Conservation (phyloP, 495 filamentous ascomycete genomes). For the Podospora didyma region DNA sequence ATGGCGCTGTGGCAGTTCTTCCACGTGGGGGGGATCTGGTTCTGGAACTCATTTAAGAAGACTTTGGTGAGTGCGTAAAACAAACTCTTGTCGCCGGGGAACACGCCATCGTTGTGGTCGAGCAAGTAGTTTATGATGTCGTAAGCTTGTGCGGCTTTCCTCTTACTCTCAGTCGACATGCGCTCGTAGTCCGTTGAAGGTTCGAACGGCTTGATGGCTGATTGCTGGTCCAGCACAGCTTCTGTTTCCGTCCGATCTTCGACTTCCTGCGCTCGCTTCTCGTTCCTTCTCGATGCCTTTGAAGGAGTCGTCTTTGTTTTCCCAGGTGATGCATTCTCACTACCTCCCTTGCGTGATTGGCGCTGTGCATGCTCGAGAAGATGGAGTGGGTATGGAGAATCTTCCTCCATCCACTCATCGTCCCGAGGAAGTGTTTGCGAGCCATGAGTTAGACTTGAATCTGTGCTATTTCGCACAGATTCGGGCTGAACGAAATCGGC, state of each 20-base stretch:
- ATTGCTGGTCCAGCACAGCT: not conserved
- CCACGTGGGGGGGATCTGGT: conserved; percentile 27
- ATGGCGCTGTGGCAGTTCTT: conserved; percentile 48
- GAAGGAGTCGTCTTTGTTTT: not conserved
- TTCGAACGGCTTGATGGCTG: conserved; percentile 15
- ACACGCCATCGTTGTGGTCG: conserved; percentile 64
- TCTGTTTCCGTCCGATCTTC: not conserved
- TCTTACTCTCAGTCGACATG: conserved; percentile 23
- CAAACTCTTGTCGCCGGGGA: conserved; percentile 68
- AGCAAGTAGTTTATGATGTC: conserved; percentile 69
- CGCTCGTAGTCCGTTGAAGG: conserved; percentile 19
- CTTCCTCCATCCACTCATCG: too few relatives aligned
- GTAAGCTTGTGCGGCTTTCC: conserved; percentile 31
- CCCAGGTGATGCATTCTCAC: not conserved
- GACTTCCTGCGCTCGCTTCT: not conserved
- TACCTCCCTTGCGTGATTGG: not conserved
- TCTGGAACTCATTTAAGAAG: conserved; percentile 44
- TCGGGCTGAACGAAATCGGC: too few relatives aligned
- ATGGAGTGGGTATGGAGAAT: too few relatives aligned
- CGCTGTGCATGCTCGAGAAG: not conserved
- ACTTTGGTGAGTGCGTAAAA: conserved; percentile 68
- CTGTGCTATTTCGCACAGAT: too few relatives aligned
- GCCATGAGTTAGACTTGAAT: too few relatives aligned
- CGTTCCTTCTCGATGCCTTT: not conserved
- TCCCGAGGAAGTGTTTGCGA: too few relatives aligned